Evolutionary conservation across 164 flowering plant species (phyloP).

Genomic region (Vitis cinerea): DNA sequence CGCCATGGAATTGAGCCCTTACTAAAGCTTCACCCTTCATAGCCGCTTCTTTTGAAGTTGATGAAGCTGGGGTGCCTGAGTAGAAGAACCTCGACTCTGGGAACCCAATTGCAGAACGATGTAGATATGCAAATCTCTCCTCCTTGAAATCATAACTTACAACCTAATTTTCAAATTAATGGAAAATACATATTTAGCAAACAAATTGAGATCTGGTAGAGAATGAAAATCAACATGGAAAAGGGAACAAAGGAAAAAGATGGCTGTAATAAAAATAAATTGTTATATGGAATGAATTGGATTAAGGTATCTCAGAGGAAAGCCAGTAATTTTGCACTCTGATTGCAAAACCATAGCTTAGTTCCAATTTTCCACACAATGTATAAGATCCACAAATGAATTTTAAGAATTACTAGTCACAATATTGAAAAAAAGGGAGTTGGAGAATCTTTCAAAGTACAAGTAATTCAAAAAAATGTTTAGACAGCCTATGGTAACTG

Average conservation of each 20-base stretch:
- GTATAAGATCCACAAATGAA: too few relatives aligned
- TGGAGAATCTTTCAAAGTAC: too few relatives aligned
- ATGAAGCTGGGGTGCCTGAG: constrained; percentile 73
- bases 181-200: neutral
- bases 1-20: constrained; percentile 72
- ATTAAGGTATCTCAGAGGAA: too few relatives aligned
- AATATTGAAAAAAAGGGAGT: too few relatives aligned
- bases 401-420: too few relatives aligned
- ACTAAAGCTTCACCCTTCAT: constrained; percentile 82
- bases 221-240: neutral
- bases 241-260: too few relatives aligned
- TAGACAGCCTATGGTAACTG: neutral
- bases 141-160: constrained; percentile 94
- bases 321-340: too few relatives aligned
- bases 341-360: too few relatives aligned
- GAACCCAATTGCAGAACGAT: constrained; percentile 85
- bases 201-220: neutral
- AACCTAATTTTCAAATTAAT: constrained; percentile 44
- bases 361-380: too few relatives aligned
- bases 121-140: constrained; percentile 75
- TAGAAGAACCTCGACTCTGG: constrained; percentile 79
- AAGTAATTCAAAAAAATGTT: too few relatives aligned
- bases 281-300: too few relatives aligned
- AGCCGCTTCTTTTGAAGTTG: constrained; percentile 64
- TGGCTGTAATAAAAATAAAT: too few relatives aligned